These are phyloP conservation scores for Candida tetrigidarum DNA, from an alignment of 1,139 yeast species.

Conservation along the genomic window DNA sequence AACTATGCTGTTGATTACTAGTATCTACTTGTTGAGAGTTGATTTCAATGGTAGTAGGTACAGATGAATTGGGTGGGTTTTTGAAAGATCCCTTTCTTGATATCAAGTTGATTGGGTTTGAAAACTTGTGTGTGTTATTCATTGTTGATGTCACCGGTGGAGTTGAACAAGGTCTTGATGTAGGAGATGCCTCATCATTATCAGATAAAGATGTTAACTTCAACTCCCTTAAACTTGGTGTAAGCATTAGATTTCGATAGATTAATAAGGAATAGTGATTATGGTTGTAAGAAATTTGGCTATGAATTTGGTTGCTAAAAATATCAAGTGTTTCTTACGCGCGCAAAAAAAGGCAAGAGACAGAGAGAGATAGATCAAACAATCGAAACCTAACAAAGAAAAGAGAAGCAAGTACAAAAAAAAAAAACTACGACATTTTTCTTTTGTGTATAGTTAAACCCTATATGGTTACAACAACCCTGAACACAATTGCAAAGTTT, in stretches of 20 bases:
- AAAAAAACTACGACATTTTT: no score
- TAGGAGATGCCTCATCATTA: neutral
- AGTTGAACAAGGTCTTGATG: neutral
- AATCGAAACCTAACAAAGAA: no score
- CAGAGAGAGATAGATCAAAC: no score
- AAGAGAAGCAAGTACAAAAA: neutral
- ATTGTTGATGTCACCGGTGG: neutral
- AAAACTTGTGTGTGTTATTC: neutral
- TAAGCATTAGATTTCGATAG: neutral
- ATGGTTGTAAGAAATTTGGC: conserved; percentile 1
- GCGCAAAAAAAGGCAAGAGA: no score
- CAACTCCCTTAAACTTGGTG: neutral
- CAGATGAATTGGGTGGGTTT: neutral
- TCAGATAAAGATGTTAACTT: neutral
- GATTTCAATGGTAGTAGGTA: neutral
- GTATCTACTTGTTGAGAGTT: neutral
- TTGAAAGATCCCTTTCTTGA: conserved; percentile 1
- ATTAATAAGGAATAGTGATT: neutral
- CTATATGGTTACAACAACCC: neutral
- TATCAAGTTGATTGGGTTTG: conserved; percentile 4
- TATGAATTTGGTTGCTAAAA: conserved; percentile 8
- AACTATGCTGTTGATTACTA: neutral
- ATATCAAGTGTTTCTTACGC: no score
- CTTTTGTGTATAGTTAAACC: neutral
- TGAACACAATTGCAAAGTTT: neutral